Evolutionary conservation across 2,329 filamentous ascomycete genomes (phyloP), one percentile per base, ranked within the genome.

Genomic region (Anthostomella pinea): DNA sequence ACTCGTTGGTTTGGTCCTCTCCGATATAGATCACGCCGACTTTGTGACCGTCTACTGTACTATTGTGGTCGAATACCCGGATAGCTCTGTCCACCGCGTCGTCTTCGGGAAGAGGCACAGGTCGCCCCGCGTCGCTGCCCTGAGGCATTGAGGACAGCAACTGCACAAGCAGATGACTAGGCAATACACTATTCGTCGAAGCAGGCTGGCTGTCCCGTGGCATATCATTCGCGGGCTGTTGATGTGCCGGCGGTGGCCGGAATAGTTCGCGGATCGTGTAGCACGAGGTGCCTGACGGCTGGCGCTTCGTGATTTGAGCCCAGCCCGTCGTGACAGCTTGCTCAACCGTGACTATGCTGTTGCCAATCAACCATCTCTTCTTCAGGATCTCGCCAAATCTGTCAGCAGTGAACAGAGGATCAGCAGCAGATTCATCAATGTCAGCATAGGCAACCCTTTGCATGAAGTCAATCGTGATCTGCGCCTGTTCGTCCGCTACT

Each of bases 391-490:
- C 74, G 6, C 83, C 83, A 58, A 85, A 85, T 8, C 72, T 67
- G 20, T 77, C 72, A 29, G 74, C 62, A 0, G 76, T 82, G 52
- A 87, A 88, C n/a, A 75, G 68, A 2, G 75, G 72, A 41, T 86
- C 79, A 10, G 78, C 73, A 1, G 70, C 70, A 6, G 83, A 88
- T 54, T 95, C 87, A 43, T 90, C 86, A 21, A 87, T 77, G 58
- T 95, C 87, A 0, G 88, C 87, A 58, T 84, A 95, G 2, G 88
- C 81, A 13, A 89, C 85, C 53, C 89, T 77, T 58, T 93, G 88
- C 84, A 96, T 90, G 63, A 97, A 88, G 60, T 98, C 93, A 36
- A 97, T 81, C 7, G 93, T 93, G 21, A 95, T 89, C 49, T 95
- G 77, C 5, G 89, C 91, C 62, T 96, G 91, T 60, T 98, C 91